These are phyloP conservation scores for Paxillus involutus DNA, from an alignment of 768 basidiomycete genomes.

Conservation along the genomic window DNA sequence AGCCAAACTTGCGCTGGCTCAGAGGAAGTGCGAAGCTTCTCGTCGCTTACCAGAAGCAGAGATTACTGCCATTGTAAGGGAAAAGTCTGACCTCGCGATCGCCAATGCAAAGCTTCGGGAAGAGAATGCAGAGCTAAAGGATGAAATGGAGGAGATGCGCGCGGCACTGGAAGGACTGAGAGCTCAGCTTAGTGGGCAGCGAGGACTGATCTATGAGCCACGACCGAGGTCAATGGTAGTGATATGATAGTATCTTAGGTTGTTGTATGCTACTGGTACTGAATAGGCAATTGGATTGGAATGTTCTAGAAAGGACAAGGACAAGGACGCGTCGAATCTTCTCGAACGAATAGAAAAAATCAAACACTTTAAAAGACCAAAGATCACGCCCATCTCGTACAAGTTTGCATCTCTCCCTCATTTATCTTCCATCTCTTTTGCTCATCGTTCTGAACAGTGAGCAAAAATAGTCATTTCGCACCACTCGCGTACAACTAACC, in stretches of 20 bases:
- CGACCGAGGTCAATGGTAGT: slow-evolving; percentile 37
- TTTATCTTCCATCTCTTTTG: slow-evolving; percentile 5
- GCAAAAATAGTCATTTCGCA: not conserved
- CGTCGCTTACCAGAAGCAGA: slow-evolving; percentile 38
- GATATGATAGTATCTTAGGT: not conserved
- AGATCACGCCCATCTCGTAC: slow-evolving; percentile 18
- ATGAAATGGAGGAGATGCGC: slow-evolving; percentile 64
- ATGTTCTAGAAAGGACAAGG: slow-evolving; percentile 33
- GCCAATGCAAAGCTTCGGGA: slow-evolving; percentile 55
- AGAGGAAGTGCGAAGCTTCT: slow-evolving; percentile 40
- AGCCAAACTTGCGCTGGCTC: slow-evolving; percentile 48
- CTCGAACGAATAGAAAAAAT: slow-evolving; percentile 36
- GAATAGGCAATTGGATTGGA: slow-evolving; percentile 33
- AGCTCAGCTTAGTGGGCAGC: slow-evolving; percentile 50
- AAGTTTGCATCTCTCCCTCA: slow-evolving; percentile 11
- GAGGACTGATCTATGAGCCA: slow-evolving; percentile 45
- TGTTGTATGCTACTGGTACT: slow-evolving; percentile 1
- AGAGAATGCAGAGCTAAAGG: slow-evolving; percentile 54
- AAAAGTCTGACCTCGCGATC: slow-evolving; percentile 46
- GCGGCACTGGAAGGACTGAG: slow-evolving; percentile 71
- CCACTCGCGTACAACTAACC: slow-evolving; percentile 11
- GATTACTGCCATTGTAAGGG: slow-evolving; percentile 44
- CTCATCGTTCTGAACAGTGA: slow-evolving; percentile 16
- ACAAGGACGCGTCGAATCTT: slow-evolving; percentile 38
- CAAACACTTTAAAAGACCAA: slow-evolving; percentile 36